phyloP scores from a whole-genome alignment of 2,329 filamentous ascomycete genomes.

The Apiospora koreana region DNA sequence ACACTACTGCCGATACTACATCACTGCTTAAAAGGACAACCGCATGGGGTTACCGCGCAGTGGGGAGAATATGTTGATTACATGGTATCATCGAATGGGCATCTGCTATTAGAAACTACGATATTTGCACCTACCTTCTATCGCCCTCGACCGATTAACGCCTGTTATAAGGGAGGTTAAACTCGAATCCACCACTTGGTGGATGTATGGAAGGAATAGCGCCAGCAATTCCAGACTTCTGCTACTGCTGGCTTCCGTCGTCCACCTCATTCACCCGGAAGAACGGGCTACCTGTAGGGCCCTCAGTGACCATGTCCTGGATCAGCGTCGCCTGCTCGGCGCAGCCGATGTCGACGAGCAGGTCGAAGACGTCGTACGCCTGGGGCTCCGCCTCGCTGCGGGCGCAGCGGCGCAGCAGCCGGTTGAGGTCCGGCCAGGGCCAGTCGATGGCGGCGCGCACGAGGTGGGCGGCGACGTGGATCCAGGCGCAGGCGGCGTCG shows the following conservation, averaged over 20 bases:
- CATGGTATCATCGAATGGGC: no score
- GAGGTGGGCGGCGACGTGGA: background rate
- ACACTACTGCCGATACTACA: background rate
- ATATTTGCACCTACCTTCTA: no score
- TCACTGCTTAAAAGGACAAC: no score
- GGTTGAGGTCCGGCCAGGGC: background rate
- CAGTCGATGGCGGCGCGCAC: background rate
- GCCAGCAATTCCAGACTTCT: background rate
- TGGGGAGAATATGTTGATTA: no score
- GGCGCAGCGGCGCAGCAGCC: background rate
- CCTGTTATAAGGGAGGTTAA: background rate
- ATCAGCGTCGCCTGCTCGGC: background rate
- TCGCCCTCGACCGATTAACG: background rate
- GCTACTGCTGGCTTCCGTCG: background rate
- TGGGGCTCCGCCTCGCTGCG: background rate
- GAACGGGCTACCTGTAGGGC: background rate
- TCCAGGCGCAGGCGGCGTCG: background rate
- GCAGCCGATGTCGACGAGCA: background rate
- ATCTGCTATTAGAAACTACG: no score
- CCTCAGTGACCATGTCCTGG: background rate
- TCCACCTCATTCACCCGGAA: background rate
- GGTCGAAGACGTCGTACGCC: background rate
- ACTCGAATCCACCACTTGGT: background rate
- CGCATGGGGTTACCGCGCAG: no score
- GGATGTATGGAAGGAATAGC: background rate